A percentile compares a stretch with the other conserved stretches of the same genome.
Evolutionary conservation across 1,139 yeast genomes (phyloP).

Genomic region (Debaryomyces sp.): DNA sequence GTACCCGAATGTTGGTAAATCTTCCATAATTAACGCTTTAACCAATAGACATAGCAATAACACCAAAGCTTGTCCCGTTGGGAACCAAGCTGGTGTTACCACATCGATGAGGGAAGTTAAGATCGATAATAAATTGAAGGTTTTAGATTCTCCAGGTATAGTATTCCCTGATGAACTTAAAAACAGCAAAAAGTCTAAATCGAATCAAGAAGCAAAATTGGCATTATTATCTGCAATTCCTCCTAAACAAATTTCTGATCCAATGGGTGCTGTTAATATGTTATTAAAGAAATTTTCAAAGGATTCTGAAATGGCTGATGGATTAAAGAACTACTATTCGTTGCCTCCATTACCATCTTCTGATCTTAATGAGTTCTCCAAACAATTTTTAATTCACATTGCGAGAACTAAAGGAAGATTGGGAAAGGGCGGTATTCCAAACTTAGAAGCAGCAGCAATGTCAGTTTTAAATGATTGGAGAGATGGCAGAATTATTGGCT

Average conservation of each 20-base stretch:
- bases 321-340: constrained; percentile 70
- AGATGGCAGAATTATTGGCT: constrained; percentile 91
- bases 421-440: constrained; percentile 92
- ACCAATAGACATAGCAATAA: constrained; percentile 76
- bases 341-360: constrained; percentile 79
- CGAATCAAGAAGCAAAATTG: constrained; percentile 82
- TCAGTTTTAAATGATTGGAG: constrained; percentile 94
- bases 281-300: constrained; percentile 75
- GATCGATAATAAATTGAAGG: constrained; percentile 83
- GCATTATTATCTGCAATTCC: constrained; percentile 90
- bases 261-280: constrained; percentile 77
- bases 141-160: constrained; percentile 96
- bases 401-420: constrained; percentile 93
- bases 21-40: constrained; percentile 89
- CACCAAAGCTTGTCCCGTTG: constrained; percentile 88
- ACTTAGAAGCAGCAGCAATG: constrained; percentile 80
- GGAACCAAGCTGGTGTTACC: constrained; percentile 97
- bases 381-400: constrained; percentile 86
- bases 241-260: constrained; percentile 83
- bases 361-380: constrained; percentile 68
- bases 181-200: constrained; percentile 47
- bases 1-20: constrained; percentile 91
- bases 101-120: constrained; percentile 90
- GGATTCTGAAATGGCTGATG: constrained; percentile 72
- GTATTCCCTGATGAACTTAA: constrained; percentile 80